Conservation (phyloP, 108 stramenopile genomes). For the Conticribra weissflogii region DNA sequence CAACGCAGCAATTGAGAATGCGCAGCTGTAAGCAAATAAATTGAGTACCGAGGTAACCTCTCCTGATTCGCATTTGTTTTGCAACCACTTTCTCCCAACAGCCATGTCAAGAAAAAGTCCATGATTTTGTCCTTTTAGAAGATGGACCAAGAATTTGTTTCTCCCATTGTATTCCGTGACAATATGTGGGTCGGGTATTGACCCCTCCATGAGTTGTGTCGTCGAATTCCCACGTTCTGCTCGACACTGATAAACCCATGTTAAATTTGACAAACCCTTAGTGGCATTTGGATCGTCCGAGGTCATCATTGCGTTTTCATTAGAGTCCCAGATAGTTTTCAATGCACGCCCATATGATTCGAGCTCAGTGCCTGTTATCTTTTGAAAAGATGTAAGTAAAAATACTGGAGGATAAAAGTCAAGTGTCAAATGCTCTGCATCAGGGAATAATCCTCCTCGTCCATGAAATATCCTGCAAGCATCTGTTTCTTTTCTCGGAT, state of each 20-base stretch:
- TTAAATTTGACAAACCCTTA: too few relatives aligned
- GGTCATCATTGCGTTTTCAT: background rate
- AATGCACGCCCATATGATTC: conserved; percentile 5
- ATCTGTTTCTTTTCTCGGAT: background rate
- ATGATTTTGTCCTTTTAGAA: conserved; percentile 41
- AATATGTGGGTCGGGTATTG: conserved; percentile 39
- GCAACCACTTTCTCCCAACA: conserved; percentile 41
- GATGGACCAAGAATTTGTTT: conserved; percentile 34
- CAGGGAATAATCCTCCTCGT: conserved; percentile 38
- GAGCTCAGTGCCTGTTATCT: conserved; percentile 11
- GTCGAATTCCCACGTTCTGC: conserved; percentile 11
- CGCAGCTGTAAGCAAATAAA: conserved; percentile 51
- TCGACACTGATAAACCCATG: conserved; percentile 46
- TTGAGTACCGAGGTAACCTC: conserved; percentile 27
- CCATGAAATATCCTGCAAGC: conserved; percentile 48
- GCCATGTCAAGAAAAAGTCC: conserved; percentile 53
- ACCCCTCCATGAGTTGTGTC: conserved; percentile 21
- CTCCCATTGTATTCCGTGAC: conserved; percentile 36
- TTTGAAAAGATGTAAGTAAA: conserved; percentile 36
- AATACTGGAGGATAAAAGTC: conserved; percentile 50
- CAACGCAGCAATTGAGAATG: conserved; percentile 50
- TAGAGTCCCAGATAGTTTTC: background rate
- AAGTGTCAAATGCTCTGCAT: conserved; percentile 46
- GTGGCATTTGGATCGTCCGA: conserved; percentile 10
- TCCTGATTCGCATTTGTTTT: conserved; percentile 13